These are phyloP conservation scores for Maudiozyma saulgeensis DNA, from an alignment of 805 yeast species.

Conservation along the genomic window DNA sequence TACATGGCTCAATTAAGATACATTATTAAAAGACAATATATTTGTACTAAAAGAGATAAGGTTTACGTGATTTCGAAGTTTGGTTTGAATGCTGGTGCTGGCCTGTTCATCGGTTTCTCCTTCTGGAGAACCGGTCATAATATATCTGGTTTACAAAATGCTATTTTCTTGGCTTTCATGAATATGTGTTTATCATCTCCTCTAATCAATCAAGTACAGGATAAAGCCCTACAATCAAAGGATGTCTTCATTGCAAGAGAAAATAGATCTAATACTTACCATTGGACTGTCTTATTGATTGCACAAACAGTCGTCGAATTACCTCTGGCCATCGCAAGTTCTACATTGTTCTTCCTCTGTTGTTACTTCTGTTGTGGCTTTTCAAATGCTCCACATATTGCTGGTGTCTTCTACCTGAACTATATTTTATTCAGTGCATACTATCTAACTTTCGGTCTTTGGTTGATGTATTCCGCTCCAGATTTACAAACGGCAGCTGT, in stretches of 20 bases:
- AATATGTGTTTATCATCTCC: slow-evolving; percentile 50
- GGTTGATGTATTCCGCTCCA: slow-evolving; percentile 50
- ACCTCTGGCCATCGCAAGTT: slow-evolving; percentile 45
- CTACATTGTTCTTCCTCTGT: slow-evolving; percentile 45
- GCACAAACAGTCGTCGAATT: slow-evolving; percentile 49
- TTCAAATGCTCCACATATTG: slow-evolving; percentile 32
- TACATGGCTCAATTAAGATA: slow-evolving; percentile 36
- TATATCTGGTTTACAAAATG: slow-evolving; percentile 49
- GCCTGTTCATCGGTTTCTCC: slow-evolving; percentile 65
- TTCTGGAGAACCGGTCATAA: slow-evolving; percentile 51
- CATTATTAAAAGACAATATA: slow-evolving; percentile 35
- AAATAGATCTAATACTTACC: slow-evolving; percentile 60
- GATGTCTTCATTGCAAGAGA: slow-evolving; percentile 66
- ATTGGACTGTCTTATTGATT: slow-evolving; percentile 54
- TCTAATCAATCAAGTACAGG: slow-evolving; percentile 55
- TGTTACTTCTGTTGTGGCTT: slow-evolving; percentile 43
- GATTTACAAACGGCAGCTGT: slow-evolving; percentile 62
- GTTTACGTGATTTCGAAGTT: slow-evolving; percentile 53
- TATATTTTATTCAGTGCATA: slow-evolving; percentile 36
- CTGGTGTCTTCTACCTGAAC: slow-evolving; percentile 41
- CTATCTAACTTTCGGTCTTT: slow-evolving; percentile 38
- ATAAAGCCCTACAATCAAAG: slow-evolving; percentile 47
- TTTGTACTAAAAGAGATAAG: slow-evolving; percentile 51
- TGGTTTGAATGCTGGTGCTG: slow-evolving; percentile 40
- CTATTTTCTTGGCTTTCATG: slow-evolving; percentile 53